These are phyloP conservation scores for Fusarium sp. DNA, from an alignment of 2,329 filamentous ascomycete species.

Conservation along the genomic window DNA sequence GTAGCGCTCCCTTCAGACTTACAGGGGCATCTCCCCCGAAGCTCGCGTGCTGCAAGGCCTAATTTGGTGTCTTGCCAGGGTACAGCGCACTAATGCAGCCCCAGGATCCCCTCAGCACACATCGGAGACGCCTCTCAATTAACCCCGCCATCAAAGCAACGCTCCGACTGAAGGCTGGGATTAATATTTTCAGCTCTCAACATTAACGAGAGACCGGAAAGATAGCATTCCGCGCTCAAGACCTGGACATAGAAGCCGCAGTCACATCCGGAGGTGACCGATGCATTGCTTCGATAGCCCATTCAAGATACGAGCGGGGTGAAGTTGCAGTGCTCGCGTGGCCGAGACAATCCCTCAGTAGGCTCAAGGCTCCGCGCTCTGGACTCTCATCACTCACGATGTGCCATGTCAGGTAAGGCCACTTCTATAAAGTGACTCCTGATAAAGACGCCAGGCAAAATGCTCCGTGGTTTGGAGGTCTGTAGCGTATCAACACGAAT, in stretches of 20 bases:
- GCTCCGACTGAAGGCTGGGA: background rate
- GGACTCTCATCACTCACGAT: background rate
- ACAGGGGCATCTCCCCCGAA: background rate
- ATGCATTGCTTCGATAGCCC: background rate
- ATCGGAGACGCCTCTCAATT: background rate
- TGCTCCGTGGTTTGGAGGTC: background rate
- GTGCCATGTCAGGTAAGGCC: rapidly evolving
- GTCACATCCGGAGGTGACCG: background rate
- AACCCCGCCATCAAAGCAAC: background rate
- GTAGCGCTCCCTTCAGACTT: background rate
- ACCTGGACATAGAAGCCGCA: rapidly evolving
- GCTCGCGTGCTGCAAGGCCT: background rate
- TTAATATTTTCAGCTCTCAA: background rate
- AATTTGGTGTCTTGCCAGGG: background rate
- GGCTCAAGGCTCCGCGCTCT: background rate
- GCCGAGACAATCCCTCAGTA: background rate
- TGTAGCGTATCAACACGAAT: background rate
- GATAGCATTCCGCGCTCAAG: rapidly evolving
- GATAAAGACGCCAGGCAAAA: background rate
- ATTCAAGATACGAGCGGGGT: background rate
- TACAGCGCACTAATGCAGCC: background rate
- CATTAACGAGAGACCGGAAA: rapidly evolving
- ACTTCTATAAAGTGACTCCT: background rate
- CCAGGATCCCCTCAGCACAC: background rate
- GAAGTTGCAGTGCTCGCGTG: background rate